Conservation (phyloP, 2,329 filamentous ascomycete species). For the Pseudogymnoascus sp. region DNA sequence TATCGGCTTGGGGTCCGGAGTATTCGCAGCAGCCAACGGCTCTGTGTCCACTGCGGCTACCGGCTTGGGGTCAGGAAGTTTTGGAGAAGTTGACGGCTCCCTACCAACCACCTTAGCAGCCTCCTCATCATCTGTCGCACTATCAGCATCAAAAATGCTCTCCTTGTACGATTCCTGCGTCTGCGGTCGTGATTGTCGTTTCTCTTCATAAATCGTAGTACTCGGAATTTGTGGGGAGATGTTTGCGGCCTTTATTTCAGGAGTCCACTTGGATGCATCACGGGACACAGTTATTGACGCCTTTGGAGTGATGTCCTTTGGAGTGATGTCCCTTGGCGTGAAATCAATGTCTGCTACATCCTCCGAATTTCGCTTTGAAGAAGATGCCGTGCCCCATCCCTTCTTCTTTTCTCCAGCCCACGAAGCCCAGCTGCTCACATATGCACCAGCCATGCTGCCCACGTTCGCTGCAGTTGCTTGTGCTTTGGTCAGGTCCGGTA, state of each 20-base stretch:
- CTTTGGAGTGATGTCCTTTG: neutral
- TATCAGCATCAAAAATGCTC: constrained; percentile 27
- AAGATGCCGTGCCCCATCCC: constrained; percentile 22
- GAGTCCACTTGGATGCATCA: neutral
- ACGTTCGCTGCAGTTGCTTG: constrained; percentile 42
- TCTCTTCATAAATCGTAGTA: neutral
- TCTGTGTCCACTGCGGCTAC: neutral
- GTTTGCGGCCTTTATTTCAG: neutral
- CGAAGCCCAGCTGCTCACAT: constrained; percentile 59
- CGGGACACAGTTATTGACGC: neutral
- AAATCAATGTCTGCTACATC: neutral
- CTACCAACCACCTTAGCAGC: neutral
- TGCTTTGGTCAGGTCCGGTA: constrained; percentile 34
- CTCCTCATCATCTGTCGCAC: neutral
- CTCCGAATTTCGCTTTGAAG: neutral
- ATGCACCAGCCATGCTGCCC: constrained; percentile 50
- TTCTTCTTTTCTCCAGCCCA: constrained; percentile 73
- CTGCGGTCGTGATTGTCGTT: constrained; percentile 15
- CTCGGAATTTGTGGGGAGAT: neutral
- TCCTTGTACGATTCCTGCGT: constrained; percentile 24
- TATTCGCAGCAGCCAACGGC: neutral
- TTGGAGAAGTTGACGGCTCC: neutral
- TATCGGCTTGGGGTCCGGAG: neutral
- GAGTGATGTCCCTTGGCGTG: neutral
- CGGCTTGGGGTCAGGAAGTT: neutral